These are phyloP conservation scores for Melanomma pulvis-pyrius DNA, from an alignment of 495 filamentous ascomycete genomes.

Conservation along the genomic window DNA sequence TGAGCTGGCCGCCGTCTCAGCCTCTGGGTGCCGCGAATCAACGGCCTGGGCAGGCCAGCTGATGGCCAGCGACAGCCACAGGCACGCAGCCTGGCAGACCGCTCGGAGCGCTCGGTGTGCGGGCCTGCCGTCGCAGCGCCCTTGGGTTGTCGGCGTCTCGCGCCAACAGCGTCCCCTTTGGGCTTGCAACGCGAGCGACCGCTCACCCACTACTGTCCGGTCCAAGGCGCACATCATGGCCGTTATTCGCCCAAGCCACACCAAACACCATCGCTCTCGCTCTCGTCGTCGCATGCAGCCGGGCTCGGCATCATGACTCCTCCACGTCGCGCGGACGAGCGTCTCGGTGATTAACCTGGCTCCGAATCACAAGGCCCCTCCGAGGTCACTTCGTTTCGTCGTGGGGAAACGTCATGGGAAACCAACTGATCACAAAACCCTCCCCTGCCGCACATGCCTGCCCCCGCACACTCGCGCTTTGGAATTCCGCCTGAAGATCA, in stretches of 20 bases:
- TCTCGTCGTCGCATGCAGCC: background rate
- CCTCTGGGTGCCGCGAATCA: constrained; percentile 12
- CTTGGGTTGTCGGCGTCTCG: background rate
- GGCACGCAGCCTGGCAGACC: background rate
- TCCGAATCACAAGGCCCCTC: background rate
- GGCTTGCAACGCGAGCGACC: constrained; percentile 11
- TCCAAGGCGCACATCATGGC: background rate
- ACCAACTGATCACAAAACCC: constrained; percentile 4
- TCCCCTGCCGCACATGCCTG: background rate
- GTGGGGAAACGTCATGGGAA: constrained; percentile 12
- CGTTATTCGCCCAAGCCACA: background rate
- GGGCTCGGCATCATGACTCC: background rate
- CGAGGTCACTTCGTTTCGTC: background rate
- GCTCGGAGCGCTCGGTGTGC: constrained; percentile 16
- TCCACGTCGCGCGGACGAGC: constrained; percentile 5
- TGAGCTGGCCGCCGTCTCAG: background rate
- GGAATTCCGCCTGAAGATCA: background rate
- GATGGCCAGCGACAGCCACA: constrained; percentile 1
- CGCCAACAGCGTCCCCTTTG: background rate
- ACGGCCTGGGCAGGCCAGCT: background rate
- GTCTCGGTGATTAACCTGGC: background rate
- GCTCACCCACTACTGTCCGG: constrained; percentile 2
- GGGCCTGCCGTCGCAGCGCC: constrained; percentile 4
- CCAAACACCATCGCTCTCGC: background rate
- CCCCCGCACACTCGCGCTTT: background rate